Conservation (phyloP, 2,329 filamentous ascomycete species). For the Botryosphaeria dothidea region DNA sequence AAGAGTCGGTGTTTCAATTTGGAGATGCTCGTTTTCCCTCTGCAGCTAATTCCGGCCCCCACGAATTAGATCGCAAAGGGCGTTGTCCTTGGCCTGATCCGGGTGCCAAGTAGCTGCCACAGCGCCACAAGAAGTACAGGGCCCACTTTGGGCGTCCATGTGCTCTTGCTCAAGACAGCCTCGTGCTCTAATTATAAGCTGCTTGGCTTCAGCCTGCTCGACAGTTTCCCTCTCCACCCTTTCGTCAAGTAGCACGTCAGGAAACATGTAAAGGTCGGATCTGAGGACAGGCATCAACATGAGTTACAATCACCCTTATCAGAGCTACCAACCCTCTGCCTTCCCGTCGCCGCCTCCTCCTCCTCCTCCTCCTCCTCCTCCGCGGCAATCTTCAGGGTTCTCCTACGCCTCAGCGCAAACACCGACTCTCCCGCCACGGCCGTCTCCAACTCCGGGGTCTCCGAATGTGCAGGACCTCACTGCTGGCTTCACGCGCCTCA, state of each 20-base stretch:
- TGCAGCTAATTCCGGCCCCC: background rate
- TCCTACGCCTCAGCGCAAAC: background rate
- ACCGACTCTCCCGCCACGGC: background rate
- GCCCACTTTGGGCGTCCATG: background rate
- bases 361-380: no score
- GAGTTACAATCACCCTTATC: background rate
- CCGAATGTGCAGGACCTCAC: background rate
- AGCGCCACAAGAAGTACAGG: conserved; percentile 2
- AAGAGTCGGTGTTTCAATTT: background rate
- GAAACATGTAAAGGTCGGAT: background rate
- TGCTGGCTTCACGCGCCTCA: background rate
- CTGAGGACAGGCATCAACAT: background rate
- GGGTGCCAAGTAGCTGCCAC: background rate
- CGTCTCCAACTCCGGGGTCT: background rate
- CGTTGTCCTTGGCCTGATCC: background rate
- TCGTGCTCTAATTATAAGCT: background rate
- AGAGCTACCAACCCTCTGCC: background rate
- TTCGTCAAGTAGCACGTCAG: background rate
- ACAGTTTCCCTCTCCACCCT: background rate
- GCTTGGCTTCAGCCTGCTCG: background rate
- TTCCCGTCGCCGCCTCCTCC: background rate
- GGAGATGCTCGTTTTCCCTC: background rate
- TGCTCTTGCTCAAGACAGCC: background rate
- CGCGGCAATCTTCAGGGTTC: background rate
- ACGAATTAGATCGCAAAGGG: background rate